Evolutionary conservation across 495 filamentous ascomycete species (phyloP), one percentile per base, ranked within the genome.

Genomic region (Trichoderma virens): DNA sequence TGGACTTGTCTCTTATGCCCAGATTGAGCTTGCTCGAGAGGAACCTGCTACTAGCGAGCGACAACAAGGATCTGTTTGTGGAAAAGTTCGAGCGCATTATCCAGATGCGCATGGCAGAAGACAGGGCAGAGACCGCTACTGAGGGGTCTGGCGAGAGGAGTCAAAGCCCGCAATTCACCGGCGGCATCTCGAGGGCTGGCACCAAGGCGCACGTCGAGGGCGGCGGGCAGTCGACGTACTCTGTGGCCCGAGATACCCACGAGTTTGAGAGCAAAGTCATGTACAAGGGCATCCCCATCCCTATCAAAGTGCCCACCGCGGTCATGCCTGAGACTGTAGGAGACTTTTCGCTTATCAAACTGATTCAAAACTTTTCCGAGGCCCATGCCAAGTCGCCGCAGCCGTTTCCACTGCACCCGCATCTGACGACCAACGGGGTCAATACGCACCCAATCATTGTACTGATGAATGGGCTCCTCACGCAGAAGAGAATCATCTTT

Each of bases 1-100:
- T 99, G 94, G 94, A 98, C 69, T 82, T 99, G 47, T 97, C 93
- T 0, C 75, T 96, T 23, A 92, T 99, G 88, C 94, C 94, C 3
- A 88, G 82, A 69, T 79, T 99, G 62, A 91, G 86, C 35, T 78
- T 89, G 28, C 83, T 97, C 14, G 94, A 99, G 76, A 83, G 90
- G 39, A 83, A 88, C 67, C 90, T 99, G 38, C 75, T 99, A 28
- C 93, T 96, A 69, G 83, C 89, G 11, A 96, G 89, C 74, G 92
- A 96, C 67, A 90, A 90, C 65, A 96, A 96, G 70, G 94, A 98
- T 71, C 86, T 99, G 69, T 99, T 99, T 70, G 83, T 96, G 35
- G 95, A 98, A 68, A 98, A 98, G 71, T 99, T 99, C 67, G 91
- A 97, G 71, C 86, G 88, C 67, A 96, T 98, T 89, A 88, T 95